phyloP scores from a whole-genome alignment of 805 yeast species.

The Kodamaea hsintzibuensis region DNA sequence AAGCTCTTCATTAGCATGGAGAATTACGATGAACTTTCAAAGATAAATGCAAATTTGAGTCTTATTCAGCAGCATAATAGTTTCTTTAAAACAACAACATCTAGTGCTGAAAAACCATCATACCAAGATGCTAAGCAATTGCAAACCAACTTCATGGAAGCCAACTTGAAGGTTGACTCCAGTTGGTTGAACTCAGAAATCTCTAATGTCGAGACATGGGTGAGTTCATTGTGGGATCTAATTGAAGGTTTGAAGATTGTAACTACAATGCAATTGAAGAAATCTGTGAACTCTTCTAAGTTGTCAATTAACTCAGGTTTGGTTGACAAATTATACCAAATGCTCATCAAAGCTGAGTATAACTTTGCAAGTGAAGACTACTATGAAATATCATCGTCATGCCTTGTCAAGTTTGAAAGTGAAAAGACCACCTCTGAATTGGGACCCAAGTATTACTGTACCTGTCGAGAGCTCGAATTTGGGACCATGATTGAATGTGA shows the following conservation, averaged over 20 bases:
- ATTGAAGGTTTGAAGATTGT: conserved; percentile 16
- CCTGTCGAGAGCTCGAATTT: conserved; percentile 62
- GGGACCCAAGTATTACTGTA: conserved; percentile 44
- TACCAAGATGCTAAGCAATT: conserved; percentile 27
- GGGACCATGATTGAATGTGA: conserved; percentile 72
- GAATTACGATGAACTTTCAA: conserved; percentile 30
- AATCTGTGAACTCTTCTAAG: conserved; percentile 16
- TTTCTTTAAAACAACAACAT: conserved; percentile 1
- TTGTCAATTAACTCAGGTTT: conserved; percentile 20
- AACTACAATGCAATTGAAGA: conserved; percentile 20
- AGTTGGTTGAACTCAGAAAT: conserved; percentile 16
- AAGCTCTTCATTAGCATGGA: conserved; percentile 22
- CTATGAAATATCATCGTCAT: conserved; percentile 28
- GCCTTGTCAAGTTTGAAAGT: conserved; percentile 10
- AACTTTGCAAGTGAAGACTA: conserved; percentile 32
- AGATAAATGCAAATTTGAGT: conserved; percentile 23
- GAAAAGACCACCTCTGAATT: conserved; percentile 11
- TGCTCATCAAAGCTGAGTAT: conserved; percentile 22
- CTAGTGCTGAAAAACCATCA: conserved; percentile 10
- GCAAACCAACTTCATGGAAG: conserved; percentile 21
- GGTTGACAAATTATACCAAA: conserved; percentile 19
- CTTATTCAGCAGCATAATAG: conserved; percentile 18
- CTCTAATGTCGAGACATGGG: conserved; percentile 26
- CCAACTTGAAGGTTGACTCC: conserved; percentile 21
- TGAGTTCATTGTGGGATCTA: conserved; percentile 14